Base-by-base conservation (phyloP, 129 eudicot genomes). In the Artemisia argyi region DNA sequence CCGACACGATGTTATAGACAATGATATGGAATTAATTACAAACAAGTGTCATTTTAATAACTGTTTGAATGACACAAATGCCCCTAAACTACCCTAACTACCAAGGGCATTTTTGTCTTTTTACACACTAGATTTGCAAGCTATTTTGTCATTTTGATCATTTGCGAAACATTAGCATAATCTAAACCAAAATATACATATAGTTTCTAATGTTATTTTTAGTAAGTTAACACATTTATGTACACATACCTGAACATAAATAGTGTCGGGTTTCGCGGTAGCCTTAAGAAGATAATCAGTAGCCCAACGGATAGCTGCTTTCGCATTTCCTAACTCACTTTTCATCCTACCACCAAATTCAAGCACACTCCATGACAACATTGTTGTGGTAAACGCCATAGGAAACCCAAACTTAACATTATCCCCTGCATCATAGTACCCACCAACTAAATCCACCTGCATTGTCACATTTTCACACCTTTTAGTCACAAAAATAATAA, bases 361-460 rank as follows among this genome's bases (percentile, higher is more conserved):
- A 44, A 86, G 51, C 15, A 86, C 85, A 65, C 91, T 84, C 91
- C 91, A 85, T 3, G 89, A 84, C 70, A 89, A 72, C 82, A 88
- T 73, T 60, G 91, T 83, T 22, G 91, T 78, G 17, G 91, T 68
- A 83, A 86, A 86, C 0, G 91, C 91, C 91, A 86, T 86, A 10
- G 91, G 91, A 66, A 86, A 86, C 50, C 76, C 85, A 81, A 79
- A 85, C 73, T 85, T 85, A 3, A 85, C 32, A 61, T 85, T 85
- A 49, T 85, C 90, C 0, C 90, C 91, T 26, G 91, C 88, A 16
- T 86, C 91, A 61, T 86, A 81, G 65, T 86, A 86, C 26, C 91
- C 91, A 14, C 91, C 91, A 1, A 84, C 82, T 46, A 86, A 83
- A 81, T 83, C 91, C 68, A 86, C 82, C 88, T 86, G 67, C 82